Base-by-base conservation (phyloP, 2,329 filamentous ascomycete genomes). In the Paramyrothecium roridum region DNA sequence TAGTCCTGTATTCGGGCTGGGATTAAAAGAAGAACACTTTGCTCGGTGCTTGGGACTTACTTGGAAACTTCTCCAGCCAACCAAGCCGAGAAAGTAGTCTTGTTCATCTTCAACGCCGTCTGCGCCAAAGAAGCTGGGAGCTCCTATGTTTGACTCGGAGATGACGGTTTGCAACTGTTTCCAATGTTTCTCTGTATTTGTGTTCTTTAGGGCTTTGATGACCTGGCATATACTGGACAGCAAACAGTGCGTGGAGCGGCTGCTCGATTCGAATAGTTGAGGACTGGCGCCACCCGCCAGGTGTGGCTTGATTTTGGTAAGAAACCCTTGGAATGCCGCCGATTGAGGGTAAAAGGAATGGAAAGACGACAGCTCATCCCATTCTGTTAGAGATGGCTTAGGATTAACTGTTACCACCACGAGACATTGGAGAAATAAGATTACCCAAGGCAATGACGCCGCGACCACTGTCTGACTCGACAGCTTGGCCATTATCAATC, bases 351-450 rank as follows among this genome's bases (percentile, higher is more conserved):
- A 50, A 30, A 50, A 50, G 20, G 48, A 26, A 33, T 50, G 22
- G n/a, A 50, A 50, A 4, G 48, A 50, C 23, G 48, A 50, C 22
- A 23, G 8, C 33, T 30, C 22, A 30, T 50, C 48, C 48, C 48
- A 50, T 50, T 50, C 48, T 77, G 46, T 77, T 72, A 49, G 72
- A 68, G 7, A 65, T 76, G 3, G 12, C 37, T 43, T 43, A 19
- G 7, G 4, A 43, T 16, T 19, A 43, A 43, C 6, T 17, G 4
- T 13, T 19, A 8, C 12, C n/a, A 16, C 13, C 7, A 43, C 7
- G 37, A 43, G n/a, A 6, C 37, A 43, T 19, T 17, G 37, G 37
- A 43, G 37, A 19, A 43, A 13, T 43, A 43, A 17, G n/a, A 43
- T 19, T 43, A 43, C 37, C 37, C 12, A 43, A 43, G 4, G 37